Evolutionary conservation across 2,329 filamentous ascomycete genomes (phyloP), one percentile per base, ranked within the genome.

Genomic region (Huntiella bhutanensis): DNA sequence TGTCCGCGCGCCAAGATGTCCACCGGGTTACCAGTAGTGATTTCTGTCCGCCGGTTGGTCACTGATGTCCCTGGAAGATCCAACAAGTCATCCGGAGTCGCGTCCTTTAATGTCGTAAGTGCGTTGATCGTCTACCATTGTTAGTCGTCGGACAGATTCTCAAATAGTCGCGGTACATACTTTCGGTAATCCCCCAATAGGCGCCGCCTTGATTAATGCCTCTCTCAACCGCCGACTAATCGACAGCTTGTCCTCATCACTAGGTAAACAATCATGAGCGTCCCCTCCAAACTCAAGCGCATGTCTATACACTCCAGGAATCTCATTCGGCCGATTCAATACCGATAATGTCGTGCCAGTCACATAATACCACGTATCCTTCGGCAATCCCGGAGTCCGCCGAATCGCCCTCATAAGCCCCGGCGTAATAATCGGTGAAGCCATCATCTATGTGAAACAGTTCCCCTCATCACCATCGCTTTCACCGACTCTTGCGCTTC

Each of bases 131-230:
- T 60, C 64, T 67, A 39, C 2, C 11, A 32, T 7, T 10, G 22
- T 28, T 28, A 16, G 33, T n/a, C 16, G 37, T 46, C 13, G 40
- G 42, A 15, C 19, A 41, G 11, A n/a, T 11, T 33, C 16, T 33
- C 13, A 6, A 34, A 13, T 5, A 39, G 19, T 10, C 8, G 17
- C 8, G 33, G 28, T 22, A 33, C 17, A 40, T 57, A 70, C 68
- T 62, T 67, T 71, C 5, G 69, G 68, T 41, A 72, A 53, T 1
- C 69, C 68, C 12, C 63, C 63, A 37, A 72, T 61, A 2, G 65
- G 62, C 10, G 64, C 61, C 5, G 61, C 60, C 52, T 71, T 71
- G 32, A 71, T 56, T 22, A 72, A 55, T 1, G 66, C 66, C 54
- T 73, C 68, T 16, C 69, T 57, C 49, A 69, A 62, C 38, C 66